These are phyloP conservation scores for Pyrenopolyporus hunteri DNA, from an alignment of 495 filamentous ascomycete genomes.

Conservation along the genomic window DNA sequence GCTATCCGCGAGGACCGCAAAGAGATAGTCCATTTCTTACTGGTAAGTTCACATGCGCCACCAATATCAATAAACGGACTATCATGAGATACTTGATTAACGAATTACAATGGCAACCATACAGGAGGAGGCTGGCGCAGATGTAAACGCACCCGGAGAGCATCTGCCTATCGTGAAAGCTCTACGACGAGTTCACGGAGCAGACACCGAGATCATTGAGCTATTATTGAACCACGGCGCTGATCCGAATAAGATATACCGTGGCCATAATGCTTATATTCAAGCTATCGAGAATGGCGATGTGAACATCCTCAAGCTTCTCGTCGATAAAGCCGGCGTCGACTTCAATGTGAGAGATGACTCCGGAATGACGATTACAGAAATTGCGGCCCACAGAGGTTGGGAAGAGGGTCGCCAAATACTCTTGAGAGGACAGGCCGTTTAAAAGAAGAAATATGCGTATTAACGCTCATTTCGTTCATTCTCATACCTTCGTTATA, in stretches of 20 bases:
- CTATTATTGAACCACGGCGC: slow-evolving; percentile 58
- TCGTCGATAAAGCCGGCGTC: slow-evolving; percentile 52
- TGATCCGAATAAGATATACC: slow-evolving; percentile 60
- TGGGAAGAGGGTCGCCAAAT: slow-evolving; percentile 46
- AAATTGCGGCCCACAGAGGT: slow-evolving; percentile 47
- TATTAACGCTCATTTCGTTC: background rate
- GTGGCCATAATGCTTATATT: slow-evolving; percentile 60
- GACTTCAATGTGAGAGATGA: slow-evolving; percentile 52
- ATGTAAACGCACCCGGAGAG: slow-evolving; percentile 60
- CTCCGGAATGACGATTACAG: slow-evolving; percentile 44
- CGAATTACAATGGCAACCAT: background rate
- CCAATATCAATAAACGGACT: too few species aligned
- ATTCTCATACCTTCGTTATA: background rate
- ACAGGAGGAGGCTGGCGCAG: slow-evolving; percentile 54
- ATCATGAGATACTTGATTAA: too few species aligned
- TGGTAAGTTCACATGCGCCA: slow-evolving; percentile 31
- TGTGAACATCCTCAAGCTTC: slow-evolving; percentile 46
- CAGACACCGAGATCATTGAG: slow-evolving; percentile 55
- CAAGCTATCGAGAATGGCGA: slow-evolving; percentile 58
- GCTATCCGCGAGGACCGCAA: slow-evolving; percentile 58
- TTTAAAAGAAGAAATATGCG: background rate
- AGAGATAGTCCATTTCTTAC: slow-evolving; percentile 56
- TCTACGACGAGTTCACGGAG: slow-evolving; percentile 52
- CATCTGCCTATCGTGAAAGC: slow-evolving; percentile 63
- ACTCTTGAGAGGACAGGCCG: slow-evolving; percentile 15